These are phyloP conservation scores for Penicillium oxalicum DNA, from an alignment of 2,329 filamentous ascomycete species.

Conservation along the genomic window DNA sequence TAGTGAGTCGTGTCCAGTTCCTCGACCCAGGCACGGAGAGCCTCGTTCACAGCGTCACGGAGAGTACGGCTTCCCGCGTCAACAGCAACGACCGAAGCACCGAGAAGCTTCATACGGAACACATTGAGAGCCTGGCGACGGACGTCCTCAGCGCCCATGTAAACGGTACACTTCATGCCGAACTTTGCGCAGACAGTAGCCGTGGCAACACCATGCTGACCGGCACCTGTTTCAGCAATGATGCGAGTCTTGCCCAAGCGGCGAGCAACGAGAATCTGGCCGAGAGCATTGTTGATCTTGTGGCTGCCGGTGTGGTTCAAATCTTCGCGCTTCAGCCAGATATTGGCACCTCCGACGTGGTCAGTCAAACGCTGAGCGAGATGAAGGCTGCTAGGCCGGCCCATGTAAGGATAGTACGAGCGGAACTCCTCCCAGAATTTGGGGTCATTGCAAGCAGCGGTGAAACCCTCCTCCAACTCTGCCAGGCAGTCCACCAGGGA, in stretches of 20 bases:
- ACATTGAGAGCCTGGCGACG: conserved; percentile 94
- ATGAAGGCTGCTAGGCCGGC: conserved; percentile 85
- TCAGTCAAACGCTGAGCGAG: conserved; percentile 82
- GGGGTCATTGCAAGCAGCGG: conserved; percentile 76
- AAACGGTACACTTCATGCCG: conserved; percentile 94
- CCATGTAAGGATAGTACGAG: conserved; percentile 96
- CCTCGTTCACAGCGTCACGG: conserved; percentile 89
- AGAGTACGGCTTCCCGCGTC: conserved; percentile 81
- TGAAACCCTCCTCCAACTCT: conserved; percentile 86
- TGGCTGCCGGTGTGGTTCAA: conserved; percentile 96
- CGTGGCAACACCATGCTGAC: conserved; percentile 95
- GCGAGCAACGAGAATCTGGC: conserved; percentile 80
- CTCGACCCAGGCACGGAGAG: conserved; percentile 87
- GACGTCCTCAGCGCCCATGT: conserved; percentile 97
- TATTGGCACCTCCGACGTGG: conserved; percentile 83
- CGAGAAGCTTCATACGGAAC: conserved; percentile 95
- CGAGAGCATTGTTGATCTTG: conserved; percentile 98
- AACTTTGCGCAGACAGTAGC: conserved; percentile 98
- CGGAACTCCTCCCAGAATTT: conserved; percentile 96
- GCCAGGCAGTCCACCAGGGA: conserved; percentile 94
- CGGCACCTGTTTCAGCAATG: conserved; percentile 95
- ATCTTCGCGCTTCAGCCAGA: conserved; percentile 97
- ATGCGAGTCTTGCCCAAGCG: conserved; percentile 92
- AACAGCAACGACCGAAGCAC: conserved; percentile 86
- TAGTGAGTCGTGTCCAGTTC: conserved; percentile 93